Base-by-base conservation (phyloP, 2,329 filamentous ascomycete genomes). In the Aaosphaeria pasadenensis region DNA sequence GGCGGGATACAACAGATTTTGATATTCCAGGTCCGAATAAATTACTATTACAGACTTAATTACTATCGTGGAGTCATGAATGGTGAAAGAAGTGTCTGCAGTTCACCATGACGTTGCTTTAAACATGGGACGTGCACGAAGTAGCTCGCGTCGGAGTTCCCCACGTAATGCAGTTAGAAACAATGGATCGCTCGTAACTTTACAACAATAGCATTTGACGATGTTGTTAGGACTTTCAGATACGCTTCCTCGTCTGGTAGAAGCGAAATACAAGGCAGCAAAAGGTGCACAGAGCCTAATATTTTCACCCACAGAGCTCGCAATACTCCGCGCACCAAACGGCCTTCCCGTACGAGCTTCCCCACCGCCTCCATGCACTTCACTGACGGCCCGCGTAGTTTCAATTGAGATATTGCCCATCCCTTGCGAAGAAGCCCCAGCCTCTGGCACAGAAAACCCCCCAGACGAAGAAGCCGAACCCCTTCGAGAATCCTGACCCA, bases 361-460 rank as follows among this genome's bases (percentile, higher is more conserved):
- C 24, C 11, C 11, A n/a, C 28, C 40, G 38, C 35, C 11, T 17
- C 9, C 9, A 7, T 39, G 28, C 39, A 30, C 28, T 36, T 36
- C 24, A 30, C 33, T 36, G n/a, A 36, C 33, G n/a, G 9, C n/a
- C 33, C 33, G 33, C 33, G n/a, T 42, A 88, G 85, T 88, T 89
- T 62, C 87, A 90, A 70, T 73, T 90, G 2, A 84, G 86, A 44
- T 89, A 83, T 73, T 86, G 85, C 6, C 85, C 85, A 0, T 71
- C 85, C 0, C 76, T 90, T 4, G 84, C 84, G 42, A 81, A 81
- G 59, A 89, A 89, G 60, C 85, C 86, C 4, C 54, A 82, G 77
- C 58, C 72, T 58, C 42, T 55, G 6, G 50, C 53, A 1, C 40
- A 44, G 11, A 40, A 11, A 24, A 43, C 42, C 11, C 50, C 53